Evolutionary conservation across 768 basidiomycete species (phyloP).

Genomic region (Russula emetica): DNA sequence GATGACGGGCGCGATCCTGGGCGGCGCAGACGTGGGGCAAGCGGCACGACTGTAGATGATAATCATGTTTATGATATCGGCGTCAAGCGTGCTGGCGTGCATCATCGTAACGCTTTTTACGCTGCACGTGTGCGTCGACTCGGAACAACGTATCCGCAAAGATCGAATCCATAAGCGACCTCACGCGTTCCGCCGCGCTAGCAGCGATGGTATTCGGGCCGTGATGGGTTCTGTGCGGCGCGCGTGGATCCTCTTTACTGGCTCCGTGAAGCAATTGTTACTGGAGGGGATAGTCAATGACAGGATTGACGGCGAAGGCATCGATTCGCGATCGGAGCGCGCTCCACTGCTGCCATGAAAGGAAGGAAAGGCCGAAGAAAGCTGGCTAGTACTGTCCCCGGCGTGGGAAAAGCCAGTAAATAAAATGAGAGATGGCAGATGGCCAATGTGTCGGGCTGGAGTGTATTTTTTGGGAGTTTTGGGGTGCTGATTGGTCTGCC

Average conservation of each 20-base stretch:
- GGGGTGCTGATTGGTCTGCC: background rate
- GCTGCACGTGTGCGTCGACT: constrained; percentile 64
- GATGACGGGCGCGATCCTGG: constrained; percentile 92
- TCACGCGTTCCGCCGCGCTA: constrained; percentile 16
- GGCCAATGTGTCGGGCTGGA: constrained; percentile 2
- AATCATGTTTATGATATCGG: constrained; percentile 91
- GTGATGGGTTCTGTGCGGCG: background rate
- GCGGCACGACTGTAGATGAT: constrained; percentile 91
- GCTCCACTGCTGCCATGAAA: constrained; percentile 7
- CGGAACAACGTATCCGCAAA: constrained; percentile 55
- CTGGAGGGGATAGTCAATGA: too few species aligned
- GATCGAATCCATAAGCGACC: constrained; percentile 51
- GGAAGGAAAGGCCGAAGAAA: background rate
- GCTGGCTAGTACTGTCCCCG: too few species aligned
- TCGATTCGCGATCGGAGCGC: constrained; percentile 9
- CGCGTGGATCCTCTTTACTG: background rate
- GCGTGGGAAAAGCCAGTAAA: background rate
- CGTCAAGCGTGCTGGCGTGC: constrained; percentile 67
- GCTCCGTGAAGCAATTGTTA: background rate
- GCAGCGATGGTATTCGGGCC: background rate
- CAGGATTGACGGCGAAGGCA: background rate
- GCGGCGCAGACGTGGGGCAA: constrained; percentile 78
- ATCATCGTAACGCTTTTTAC: constrained; percentile 60
- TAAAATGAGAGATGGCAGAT: too few species aligned
- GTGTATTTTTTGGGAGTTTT: background rate